phyloP scores from a whole-genome alignment of 345 rosid species.

The Xanthoceras sorbifolium region DNA sequence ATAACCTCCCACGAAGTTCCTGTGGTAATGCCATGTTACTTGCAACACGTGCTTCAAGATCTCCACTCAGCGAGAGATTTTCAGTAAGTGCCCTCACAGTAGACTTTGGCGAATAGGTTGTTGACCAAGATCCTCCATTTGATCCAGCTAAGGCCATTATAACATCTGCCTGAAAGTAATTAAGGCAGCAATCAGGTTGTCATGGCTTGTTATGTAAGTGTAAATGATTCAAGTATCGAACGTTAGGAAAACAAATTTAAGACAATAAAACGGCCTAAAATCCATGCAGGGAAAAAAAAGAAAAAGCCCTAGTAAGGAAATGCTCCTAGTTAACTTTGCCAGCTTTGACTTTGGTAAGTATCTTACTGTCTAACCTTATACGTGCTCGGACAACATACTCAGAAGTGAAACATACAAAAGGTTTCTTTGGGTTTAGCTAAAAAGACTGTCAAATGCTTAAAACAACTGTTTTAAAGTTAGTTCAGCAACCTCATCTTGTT shows the following conservation, averaged over 20 bases:
- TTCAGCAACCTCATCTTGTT: slow-evolving; percentile 4
- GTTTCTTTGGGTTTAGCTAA: not conserved
- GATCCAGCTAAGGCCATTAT: slow-evolving; percentile 98
- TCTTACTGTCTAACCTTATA: not conserved
- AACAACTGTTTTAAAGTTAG: not conserved
- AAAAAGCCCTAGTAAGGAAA: not conserved
- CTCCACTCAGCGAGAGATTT: slow-evolving; percentile 30
- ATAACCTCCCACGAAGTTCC: slow-evolving; percentile 47
- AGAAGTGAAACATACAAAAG: not conserved
- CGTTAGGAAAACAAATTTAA: not conserved
- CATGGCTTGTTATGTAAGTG: not conserved
- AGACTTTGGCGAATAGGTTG: slow-evolving; percentile 69
- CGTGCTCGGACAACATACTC: not conserved
- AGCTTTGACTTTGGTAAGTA: not conserved
- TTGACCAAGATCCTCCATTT: slow-evolving; percentile 96
- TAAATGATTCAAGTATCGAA: not conserved
- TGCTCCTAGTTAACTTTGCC: not conserved
- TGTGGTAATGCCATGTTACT: slow-evolving; percentile 32
- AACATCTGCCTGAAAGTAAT: slow-evolving; percentile 75
- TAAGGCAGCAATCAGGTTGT: slow-evolving; percentile 22
- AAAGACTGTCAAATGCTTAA: not conserved
- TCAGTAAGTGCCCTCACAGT: slow-evolving; percentile 31
- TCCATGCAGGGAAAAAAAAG: not conserved
- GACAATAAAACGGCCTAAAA: not conserved
- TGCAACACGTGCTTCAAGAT: slow-evolving; percentile 33